phyloP scores from a whole-genome alignment of 2,329 filamentous ascomycete species.

The Sclerotinia nivalis region DNA sequence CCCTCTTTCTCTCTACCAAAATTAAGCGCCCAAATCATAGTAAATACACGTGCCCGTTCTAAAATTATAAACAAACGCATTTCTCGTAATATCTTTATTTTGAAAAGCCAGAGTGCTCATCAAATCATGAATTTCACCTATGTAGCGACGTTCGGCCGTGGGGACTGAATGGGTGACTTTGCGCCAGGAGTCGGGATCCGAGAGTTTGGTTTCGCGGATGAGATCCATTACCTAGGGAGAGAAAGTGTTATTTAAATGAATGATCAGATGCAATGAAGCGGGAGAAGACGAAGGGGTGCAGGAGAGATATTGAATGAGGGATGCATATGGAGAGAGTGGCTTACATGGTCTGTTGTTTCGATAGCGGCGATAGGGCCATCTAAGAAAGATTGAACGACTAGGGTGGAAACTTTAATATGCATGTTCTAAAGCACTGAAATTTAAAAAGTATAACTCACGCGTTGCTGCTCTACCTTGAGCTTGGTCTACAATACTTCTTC shows the following conservation, averaged over 20 bases:
- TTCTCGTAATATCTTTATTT: slow-evolving; percentile 60
- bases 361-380: slow-evolving; percentile 82
- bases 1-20: not conserved
- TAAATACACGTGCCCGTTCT: slow-evolving; percentile 80
- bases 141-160: slow-evolving; percentile 76
- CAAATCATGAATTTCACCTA: slow-evolving; percentile 79
- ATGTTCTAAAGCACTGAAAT: not conserved
- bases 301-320: not conserved
- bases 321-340: not conserved
- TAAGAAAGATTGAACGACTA: slow-evolving; percentile 67
- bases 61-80: slow-evolving; percentile 91
- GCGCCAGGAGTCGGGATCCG: slow-evolving; percentile 82
- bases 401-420: slow-evolving; percentile 1
- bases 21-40: slow-evolving; percentile 66
- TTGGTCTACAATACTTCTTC: slow-evolving; percentile 81
- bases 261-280: too few relatives aligned
- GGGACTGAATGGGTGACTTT: slow-evolving; percentile 75
- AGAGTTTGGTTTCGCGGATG: slow-evolving; percentile 71
- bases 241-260: not conserved
- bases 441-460: slow-evolving; percentile 30
- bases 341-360: slow-evolving; percentile 79
- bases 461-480: slow-evolving; percentile 60
- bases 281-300: too few relatives aligned
- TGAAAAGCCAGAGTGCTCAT: slow-evolving; percentile 62
- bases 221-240: slow-evolving; percentile 56